Evolutionary conservation across 208 protist species (phyloP).

Genomic region (Dictyostelium gargantuum): DNA sequence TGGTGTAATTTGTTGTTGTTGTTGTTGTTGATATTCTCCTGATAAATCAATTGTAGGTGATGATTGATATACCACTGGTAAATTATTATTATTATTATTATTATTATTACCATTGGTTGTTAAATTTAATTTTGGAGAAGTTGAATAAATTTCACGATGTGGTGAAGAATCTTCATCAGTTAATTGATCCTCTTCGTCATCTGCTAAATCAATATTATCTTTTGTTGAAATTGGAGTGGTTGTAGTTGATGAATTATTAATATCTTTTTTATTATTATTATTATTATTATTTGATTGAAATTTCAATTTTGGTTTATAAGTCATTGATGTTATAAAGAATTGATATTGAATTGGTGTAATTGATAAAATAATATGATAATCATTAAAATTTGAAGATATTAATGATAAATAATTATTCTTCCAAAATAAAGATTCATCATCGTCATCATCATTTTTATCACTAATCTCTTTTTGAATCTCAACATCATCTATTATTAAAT

Average conservation of each 20-base stretch:
- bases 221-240: neutral
- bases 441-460: neutral
- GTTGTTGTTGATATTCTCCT: neutral
- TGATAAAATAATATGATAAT: neutral
- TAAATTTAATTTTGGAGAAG: neutral
- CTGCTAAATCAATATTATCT: neutral
- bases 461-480: neutral
- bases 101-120: neutral
- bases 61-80: too few relatives aligned
- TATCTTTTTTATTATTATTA: neutral
- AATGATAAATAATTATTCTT: neutral
- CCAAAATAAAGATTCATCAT: neutral
- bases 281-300: neutral
- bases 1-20: neutral
- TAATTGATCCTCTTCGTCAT: neutral
- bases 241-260: neutral
- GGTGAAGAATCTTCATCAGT: constrained; percentile 21
- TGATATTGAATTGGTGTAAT: neutral
- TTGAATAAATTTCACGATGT: neutral
- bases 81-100: neutral
- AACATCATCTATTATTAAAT: neutral
- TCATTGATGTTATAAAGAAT: constrained; percentile 13
- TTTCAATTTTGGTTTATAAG: neutral
- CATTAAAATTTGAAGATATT: neutral
- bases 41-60: too few relatives aligned